Evolutionary conservation across 495 filamentous ascomycete species (phyloP).

Genomic region (Hypoxylon rickii): DNA sequence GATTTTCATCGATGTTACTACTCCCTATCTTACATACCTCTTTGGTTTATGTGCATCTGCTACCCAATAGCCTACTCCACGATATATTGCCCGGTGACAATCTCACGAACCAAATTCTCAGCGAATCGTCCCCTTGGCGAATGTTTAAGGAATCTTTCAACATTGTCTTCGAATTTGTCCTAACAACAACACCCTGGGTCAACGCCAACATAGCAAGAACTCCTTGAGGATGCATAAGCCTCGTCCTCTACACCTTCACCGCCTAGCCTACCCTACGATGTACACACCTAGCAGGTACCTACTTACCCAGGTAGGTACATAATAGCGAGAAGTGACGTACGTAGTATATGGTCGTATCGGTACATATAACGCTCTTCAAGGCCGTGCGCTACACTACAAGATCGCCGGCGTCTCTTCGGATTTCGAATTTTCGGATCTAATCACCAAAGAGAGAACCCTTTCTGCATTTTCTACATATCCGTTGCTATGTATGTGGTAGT

Average conservation of each 20-base stretch:
- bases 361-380: too few relatives aligned
- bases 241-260: conserved; percentile 19
- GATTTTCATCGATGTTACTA: not conserved
- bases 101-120: not conserved
- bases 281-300: too few relatives aligned
- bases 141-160: too few relatives aligned
- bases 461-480: not conserved
- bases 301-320: not conserved
- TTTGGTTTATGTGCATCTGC: not conserved
- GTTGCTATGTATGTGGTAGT: too few relatives aligned
- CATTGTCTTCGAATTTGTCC: not conserved
- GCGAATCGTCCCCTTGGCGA: too few relatives aligned
- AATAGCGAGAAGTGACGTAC: conserved; percentile 26
- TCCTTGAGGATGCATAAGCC: conserved; percentile 23
- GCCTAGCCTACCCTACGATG: too few relatives aligned
- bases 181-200: not conserved
- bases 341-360: not conserved
- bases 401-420: conserved; percentile 26
- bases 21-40: not conserved
- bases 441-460: not conserved
- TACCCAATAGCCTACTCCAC: not conserved
- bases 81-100: not conserved
- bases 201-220: conserved; percentile 14
- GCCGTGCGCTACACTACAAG: too few relatives aligned
- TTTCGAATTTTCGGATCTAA: conserved; percentile 9